phyloP scores from a whole-genome alignment of 2,329 filamentous ascomycete genomes.

The Diaporthe australafricana region DNA sequence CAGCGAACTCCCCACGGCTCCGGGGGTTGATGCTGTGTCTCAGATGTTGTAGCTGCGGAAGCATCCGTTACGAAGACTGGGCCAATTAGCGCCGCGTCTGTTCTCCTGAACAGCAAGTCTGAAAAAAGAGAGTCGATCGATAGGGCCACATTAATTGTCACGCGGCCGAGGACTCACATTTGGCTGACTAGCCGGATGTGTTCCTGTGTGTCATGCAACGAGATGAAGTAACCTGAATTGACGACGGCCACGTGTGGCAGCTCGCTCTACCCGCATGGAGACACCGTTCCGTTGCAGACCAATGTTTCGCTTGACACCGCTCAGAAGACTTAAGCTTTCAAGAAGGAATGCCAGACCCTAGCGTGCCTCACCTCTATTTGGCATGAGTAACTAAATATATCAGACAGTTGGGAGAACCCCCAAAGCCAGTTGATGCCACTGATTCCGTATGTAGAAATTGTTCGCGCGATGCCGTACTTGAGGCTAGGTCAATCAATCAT shows the following conservation, averaged over 20 bases:
- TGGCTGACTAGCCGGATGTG: background rate
- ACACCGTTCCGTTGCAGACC: slow-evolving; percentile 4
- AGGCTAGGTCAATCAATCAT: background rate
- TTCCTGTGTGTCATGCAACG: background rate
- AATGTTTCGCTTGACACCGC: slow-evolving; percentile 21
- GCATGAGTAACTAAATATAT: background rate
- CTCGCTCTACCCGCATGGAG: background rate
- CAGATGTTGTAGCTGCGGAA: slow-evolving; percentile 23
- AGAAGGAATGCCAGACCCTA: background rate
- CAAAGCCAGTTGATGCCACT: background rate
- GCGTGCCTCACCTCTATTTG: background rate
- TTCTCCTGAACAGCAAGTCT: background rate
- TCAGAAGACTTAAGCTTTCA: slow-evolving; percentile 14
- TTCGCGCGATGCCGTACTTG: background rate
- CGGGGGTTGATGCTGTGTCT: slow-evolving; percentile 17
- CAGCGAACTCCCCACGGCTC: background rate
- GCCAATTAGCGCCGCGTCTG: slow-evolving; percentile 8
- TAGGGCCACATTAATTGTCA: background rate
- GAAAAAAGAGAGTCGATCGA: background rate
- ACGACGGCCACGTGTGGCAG: background rate
- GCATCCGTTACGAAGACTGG: background rate
- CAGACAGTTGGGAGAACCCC: background rate
- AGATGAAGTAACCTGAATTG: background rate
- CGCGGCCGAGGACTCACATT: background rate
- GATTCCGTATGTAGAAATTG: background rate